A percentile compares a stretch with the other conserved stretches of the same genome.
Conservation (phyloP, 2,329 filamentous ascomycete genomes). For the Cercospora brassicicola region DNA sequence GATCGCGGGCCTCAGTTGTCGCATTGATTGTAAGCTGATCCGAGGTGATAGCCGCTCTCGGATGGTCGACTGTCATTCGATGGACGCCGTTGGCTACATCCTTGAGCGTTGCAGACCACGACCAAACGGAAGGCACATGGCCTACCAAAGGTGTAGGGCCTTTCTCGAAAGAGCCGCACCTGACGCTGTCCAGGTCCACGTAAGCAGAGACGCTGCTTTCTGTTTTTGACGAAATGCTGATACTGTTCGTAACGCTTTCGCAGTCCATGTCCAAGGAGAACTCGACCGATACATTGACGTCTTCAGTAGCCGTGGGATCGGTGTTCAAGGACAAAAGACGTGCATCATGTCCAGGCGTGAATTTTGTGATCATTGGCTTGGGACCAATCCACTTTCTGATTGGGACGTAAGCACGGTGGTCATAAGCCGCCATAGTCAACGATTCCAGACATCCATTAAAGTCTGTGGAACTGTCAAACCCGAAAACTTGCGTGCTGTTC, state of each 20-base stretch:
- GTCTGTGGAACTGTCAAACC: conserved; percentile 47
- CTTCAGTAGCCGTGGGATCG: conserved; percentile 31
- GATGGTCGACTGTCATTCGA: conserved; percentile 56
- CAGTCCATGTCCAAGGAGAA: conserved; percentile 64
- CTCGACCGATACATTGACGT: conserved; percentile 53
- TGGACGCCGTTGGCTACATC: conserved; percentile 62
- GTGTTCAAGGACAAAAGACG: conserved; percentile 55
- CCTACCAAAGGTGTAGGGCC: conserved; percentile 36
- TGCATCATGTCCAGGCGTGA: conserved; percentile 60
- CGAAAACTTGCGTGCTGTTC: conserved; percentile 27
- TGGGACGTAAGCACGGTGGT: conserved; percentile 60
- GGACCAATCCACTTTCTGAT: conserved; percentile 50
- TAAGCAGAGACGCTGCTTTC: conserved; percentile 46
- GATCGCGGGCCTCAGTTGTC: conserved; percentile 54
- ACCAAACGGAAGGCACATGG: conserved; percentile 55
- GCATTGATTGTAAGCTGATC: conserved; percentile 37
- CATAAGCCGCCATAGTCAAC: conserved; percentile 55
- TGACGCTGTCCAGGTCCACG: conserved; percentile 47
- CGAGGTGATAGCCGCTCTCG: conserved; percentile 41
- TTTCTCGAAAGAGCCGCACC: conserved; percentile 42
- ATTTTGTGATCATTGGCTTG: conserved; percentile 58
- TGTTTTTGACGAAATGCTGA: conserved; percentile 55
- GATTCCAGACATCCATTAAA: conserved; percentile 56
- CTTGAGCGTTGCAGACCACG: conserved; percentile 54
- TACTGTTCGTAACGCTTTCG: conserved; percentile 50